Evolutionary conservation across 2,329 filamentous ascomycete genomes (phyloP).

Genomic region (Scedosporium boydii): DNA sequence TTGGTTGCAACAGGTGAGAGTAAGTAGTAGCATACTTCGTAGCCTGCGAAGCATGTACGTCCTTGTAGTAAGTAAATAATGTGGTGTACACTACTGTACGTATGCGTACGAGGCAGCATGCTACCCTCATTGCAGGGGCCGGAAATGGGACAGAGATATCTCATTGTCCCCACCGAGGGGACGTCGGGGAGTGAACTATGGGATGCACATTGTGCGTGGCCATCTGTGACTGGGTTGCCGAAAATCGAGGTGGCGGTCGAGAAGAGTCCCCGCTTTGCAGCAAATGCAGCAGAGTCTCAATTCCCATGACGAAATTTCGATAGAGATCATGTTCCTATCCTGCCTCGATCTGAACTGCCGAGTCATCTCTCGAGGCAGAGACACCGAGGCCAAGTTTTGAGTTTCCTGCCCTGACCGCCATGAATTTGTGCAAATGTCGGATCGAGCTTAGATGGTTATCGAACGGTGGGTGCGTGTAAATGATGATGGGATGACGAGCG

Average conservation of each 20-base stretch:
- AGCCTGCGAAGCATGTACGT: too few species aligned
- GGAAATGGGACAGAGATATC: too few species aligned
- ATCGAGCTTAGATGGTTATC: not conserved
- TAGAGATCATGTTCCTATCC: too few species aligned
- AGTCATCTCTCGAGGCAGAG: not conserved
- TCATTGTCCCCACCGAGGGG: not conserved
- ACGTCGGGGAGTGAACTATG: not conserved
- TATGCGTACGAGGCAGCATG: not conserved
- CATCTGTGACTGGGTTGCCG: not conserved
- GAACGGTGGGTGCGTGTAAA: not conserved
- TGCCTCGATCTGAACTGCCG: too few species aligned
- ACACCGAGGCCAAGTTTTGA: not conserved
- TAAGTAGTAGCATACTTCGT: not conserved
- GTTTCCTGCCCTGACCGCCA: not conserved
- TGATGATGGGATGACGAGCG: not conserved
- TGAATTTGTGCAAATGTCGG: not conserved
- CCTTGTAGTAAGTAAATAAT: too few species aligned
- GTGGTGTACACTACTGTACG: not conserved
- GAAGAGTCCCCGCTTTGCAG: not conserved
- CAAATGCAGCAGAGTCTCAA: not conserved
- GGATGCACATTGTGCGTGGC: conserved; percentile 1
- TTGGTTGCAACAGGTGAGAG: not conserved
- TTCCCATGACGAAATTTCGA: not conserved
- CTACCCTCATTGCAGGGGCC: too few species aligned
- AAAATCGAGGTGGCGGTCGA: not conserved